A percentile compares a stretch with the other conserved stretches of the same genome.
Evolutionary conservation across 1,284 basidiomycete genomes (phyloP).

Genomic region (Trametes polyzona): DNA sequence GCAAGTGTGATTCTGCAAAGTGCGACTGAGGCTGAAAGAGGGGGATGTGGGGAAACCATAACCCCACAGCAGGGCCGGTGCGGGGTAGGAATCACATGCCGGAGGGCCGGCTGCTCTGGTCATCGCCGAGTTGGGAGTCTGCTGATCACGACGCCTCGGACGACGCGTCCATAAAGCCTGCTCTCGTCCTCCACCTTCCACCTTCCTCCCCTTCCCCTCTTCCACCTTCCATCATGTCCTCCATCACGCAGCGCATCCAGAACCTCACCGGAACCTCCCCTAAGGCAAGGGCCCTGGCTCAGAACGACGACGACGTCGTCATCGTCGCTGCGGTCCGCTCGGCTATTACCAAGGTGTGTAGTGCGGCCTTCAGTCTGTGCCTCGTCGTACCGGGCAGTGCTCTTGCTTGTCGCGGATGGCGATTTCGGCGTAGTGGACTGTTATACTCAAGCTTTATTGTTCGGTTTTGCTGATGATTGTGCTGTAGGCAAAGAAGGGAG

Average conservation of each 20-base stretch:
- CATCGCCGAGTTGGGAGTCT: slow-evolving; percentile 12
- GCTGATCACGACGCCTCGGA: slow-evolving; percentile 7
- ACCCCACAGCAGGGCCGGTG: slow-evolving; percentile 5
- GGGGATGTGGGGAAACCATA: not conserved
- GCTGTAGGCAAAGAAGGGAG: slow-evolving; percentile 85
- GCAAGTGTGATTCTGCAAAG: not conserved
- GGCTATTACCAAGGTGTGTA: slow-evolving; percentile 87
- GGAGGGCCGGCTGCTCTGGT: slow-evolving; percentile 14
- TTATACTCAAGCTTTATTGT: no score
- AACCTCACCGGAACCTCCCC: slow-evolving; percentile 37
- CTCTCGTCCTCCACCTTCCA: not conserved
- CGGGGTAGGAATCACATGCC: slow-evolving; percentile 26
- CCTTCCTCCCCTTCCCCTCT: not conserved
- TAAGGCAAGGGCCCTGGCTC: slow-evolving; percentile 54
- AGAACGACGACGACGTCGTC: slow-evolving; percentile 85
- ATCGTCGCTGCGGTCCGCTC: slow-evolving; percentile 89
- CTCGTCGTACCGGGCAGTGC: no score
- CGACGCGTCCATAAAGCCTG: slow-evolving; percentile 1
- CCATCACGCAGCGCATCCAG: slow-evolving; percentile 31
- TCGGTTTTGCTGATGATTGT: no score
- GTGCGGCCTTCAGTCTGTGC: no score
- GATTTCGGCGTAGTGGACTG: no score
- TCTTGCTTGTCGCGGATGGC: no score
- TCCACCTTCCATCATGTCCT: slow-evolving; percentile 19
- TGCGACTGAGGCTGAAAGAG: not conserved